These are phyloP conservation scores for Neotropicomus parvogracilis DNA, from an alignment of 1,284 basidiomycete species.

Conservation along the genomic window DNA sequence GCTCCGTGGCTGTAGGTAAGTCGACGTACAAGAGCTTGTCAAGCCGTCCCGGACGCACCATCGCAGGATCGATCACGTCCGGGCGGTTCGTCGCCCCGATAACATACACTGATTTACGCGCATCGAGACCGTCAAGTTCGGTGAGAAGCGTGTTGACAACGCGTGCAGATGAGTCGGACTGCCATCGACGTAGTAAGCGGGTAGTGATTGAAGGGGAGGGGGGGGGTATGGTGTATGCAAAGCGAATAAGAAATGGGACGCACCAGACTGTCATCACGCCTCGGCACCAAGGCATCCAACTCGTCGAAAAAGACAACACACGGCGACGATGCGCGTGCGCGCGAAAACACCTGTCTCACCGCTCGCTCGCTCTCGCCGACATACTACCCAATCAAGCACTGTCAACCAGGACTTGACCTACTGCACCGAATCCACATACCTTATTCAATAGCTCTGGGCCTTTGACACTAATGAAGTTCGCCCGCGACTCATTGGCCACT, in stretches of 20 bases:
- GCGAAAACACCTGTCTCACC: conserved; percentile 88
- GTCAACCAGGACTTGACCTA: not conserved
- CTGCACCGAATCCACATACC: conserved; percentile 41
- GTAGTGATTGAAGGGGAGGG: not conserved
- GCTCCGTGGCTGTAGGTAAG: conserved; percentile 73
- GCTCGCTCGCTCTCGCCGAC: conserved; percentile 97
- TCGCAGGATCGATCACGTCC: conserved; percentile 98
- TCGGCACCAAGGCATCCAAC: conserved; percentile 91
- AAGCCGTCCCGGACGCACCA: conserved; percentile 93
- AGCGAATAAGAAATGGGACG: conserved; percentile 26
- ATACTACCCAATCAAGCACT: conserved; percentile 55
- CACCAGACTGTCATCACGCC: conserved; percentile 88
- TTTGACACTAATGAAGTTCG: conserved; percentile 97
- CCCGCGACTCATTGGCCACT: conserved; percentile 90
- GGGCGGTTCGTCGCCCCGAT: conserved; percentile 98
- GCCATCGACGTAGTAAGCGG: not conserved
- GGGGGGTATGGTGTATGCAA: too few species aligned
- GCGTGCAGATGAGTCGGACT: conserved; percentile 95
- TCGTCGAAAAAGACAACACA: conserved; percentile 97
- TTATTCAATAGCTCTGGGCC: conserved; percentile 97
- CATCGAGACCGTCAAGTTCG: conserved; percentile 92
- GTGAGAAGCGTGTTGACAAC: conserved; percentile 97
- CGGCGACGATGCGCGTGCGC: conserved; percentile 83
- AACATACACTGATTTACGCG: conserved; percentile 89
- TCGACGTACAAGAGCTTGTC: conserved; percentile 98